Base-by-base conservation (phyloP, 371 early-diverging fungal genomes). In the Syncephalastrum racemosum region DNA sequence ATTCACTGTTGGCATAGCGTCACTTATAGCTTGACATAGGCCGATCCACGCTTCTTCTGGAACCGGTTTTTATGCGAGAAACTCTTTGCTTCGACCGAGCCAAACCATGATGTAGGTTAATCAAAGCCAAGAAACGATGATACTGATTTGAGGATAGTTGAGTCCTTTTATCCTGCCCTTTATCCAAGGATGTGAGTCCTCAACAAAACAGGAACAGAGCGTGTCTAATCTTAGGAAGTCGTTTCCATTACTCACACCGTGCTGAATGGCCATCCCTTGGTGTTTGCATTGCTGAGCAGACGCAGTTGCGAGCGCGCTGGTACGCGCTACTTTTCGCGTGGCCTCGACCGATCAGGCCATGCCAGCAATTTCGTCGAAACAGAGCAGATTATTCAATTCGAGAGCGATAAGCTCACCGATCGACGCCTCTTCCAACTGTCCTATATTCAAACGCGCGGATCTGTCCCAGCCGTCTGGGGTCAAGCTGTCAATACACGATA, bases 301-400 rank as follows among this genome's bases (percentile, higher is more conserved):
- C 83, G 95, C 19, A 87, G 86, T 41, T 81, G 85, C 43, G 86
- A 85, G 52, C 85, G 94, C 50, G 85, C 84, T 48, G 79, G 79
- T 18, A 88, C 97, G 3, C 90, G 99, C 39, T 99, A 92, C 70
- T 92, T 95, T 68, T 85, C 90, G 12, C 86, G 99, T 41, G 99
- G 99, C 12, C 75, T 95, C 5, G 95, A 99, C 75, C 82, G 82
- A 39, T 56, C 85, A 15, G 99, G 99, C 22, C 81, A 95, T 62
- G 95, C 91, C 7, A 89, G 98, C 27, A 99, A 99, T 71, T 96
- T 87, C 77, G 99, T 97, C 4, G 99, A 99, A 68, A 99, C 99
- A 0, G 99, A 99, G 68, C 97, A 99, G 68, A 68, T 97, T 50
- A 63, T 98, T 4, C 56, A 81, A 8, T 75, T 75, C 57, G 81